Conservation (phyloP, 2,329 filamentous ascomycete species). For the Aspergillus cejpii region DNA sequence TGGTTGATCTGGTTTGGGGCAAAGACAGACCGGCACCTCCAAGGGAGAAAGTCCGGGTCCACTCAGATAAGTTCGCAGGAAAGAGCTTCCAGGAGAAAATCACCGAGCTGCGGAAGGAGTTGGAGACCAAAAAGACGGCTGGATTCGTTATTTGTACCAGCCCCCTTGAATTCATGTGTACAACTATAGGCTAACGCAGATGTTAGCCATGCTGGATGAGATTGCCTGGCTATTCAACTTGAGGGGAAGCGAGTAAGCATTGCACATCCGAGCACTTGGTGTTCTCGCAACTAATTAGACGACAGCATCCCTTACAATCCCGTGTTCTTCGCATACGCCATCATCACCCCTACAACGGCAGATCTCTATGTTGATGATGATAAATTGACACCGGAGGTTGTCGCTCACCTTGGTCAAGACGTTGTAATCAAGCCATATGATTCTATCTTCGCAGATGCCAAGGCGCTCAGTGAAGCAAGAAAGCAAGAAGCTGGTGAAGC, state of each 20-base stretch:
- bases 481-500: constrained; percentile 38
- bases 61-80: constrained; percentile 67
- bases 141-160: constrained; percentile 70
- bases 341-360: constrained; percentile 68
- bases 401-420: constrained; percentile 60
- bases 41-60: constrained; percentile 65
- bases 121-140: constrained; percentile 80
- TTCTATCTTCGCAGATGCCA: constrained; percentile 71
- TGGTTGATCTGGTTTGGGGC: constrained; percentile 89
- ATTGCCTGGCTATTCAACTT: constrained; percentile 98
- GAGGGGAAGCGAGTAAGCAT: constrained; percentile 68
- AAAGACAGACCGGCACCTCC: constrained; percentile 65
- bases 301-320: constrained; percentile 85
- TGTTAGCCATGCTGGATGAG: constrained; percentile 75
- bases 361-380: constrained; percentile 77
- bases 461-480: constrained; percentile 51
- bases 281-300: constrained; percentile 1
- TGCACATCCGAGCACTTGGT: not conserved
- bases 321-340: constrained; percentile 95
- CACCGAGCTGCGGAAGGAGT: constrained; percentile 76
- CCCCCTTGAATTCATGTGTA: not conserved
- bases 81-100: constrained; percentile 80
- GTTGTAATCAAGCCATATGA: constrained; percentile 76
- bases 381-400: constrained; percentile 65
- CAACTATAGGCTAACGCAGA: constrained; percentile 12